Conservation (phyloP, 345 rosid species). For the Linum tenue region DNA sequence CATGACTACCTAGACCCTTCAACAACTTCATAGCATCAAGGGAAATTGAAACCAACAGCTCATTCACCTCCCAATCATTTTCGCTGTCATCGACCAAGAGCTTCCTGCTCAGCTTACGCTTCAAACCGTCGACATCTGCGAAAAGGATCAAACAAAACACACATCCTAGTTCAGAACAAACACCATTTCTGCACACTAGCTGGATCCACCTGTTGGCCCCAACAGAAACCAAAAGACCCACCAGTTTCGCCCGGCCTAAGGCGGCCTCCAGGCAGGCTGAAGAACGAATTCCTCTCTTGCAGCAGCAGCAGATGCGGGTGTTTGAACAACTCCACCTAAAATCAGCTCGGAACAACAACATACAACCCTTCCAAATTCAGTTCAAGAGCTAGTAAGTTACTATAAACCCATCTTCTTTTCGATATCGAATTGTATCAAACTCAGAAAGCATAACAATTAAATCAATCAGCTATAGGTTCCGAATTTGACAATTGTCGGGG, state of each 20-base stretch:
- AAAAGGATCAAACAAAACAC: neutral
- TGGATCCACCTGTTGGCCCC: too few species aligned
- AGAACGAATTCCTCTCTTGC: constrained; percentile 56
- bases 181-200: too few species aligned
- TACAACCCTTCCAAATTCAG: constrained; percentile 1
- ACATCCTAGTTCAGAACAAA: constrained; percentile 5
- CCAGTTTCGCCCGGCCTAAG: constrained; percentile 77
- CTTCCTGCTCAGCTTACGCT: constrained; percentile 66
- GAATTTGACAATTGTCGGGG: too few species aligned
- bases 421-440: neutral
- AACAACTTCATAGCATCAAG: neutral
- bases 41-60: neutral
- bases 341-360: neutral
- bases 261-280: constrained; percentile 83
- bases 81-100: constrained; percentile 35
- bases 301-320: constrained; percentile 75
- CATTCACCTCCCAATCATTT: constrained; percentile 55
- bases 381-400: neutral
- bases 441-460: neutral
- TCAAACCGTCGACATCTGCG: constrained; percentile 60
- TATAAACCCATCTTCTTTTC: neutral
- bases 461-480: too few species aligned
- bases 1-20: neutral
- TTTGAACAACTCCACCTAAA: constrained; percentile 80
- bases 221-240: constrained; percentile 13